phyloP scores from a whole-genome alignment of 2,329 filamentous ascomycete genomes.

The Bipolaris gigantea region DNA sequence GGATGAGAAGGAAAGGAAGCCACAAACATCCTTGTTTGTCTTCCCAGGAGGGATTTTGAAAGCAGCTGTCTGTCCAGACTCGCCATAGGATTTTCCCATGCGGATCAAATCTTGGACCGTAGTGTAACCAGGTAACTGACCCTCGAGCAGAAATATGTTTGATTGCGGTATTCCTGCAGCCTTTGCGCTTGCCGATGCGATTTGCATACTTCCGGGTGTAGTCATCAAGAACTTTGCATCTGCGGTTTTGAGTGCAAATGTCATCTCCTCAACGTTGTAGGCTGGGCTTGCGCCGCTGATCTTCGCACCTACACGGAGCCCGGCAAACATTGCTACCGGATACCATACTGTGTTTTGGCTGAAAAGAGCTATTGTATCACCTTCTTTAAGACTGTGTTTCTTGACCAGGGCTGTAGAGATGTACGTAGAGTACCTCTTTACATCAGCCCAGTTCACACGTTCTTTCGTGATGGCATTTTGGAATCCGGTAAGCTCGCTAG shows the following conservation, averaged over 20 bases:
- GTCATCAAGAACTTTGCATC: constrained; percentile 63
- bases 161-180: constrained; percentile 57
- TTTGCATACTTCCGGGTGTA: constrained; percentile 56
- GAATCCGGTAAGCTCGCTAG: constrained; percentile 54
- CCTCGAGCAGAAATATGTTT: constrained; percentile 61
- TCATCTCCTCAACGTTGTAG: constrained; percentile 70
- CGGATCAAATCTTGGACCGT: constrained; percentile 52
- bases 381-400: constrained; percentile 57
- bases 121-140: constrained; percentile 53
- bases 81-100: constrained; percentile 48
- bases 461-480: constrained; percentile 63
- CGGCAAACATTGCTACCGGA: constrained; percentile 63
- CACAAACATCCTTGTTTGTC: constrained; percentile 60
- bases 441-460: constrained; percentile 59
- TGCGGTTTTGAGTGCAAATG: constrained; percentile 62
- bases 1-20: constrained; percentile 48
- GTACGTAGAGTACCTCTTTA: constrained; percentile 60
- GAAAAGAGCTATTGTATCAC: constrained; percentile 64
- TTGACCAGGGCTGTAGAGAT: constrained; percentile 63
- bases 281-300: constrained; percentile 66
- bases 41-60: constrained; percentile 57
- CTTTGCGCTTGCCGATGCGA: constrained; percentile 58
- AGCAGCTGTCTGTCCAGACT: constrained; percentile 49
- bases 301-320: constrained; percentile 57
- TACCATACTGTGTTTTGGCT: constrained; percentile 69